A percentile compares a stretch with the other conserved stretches of the same genome.
Evolutionary conservation across 495 filamentous ascomycete genomes (phyloP).

Genomic region (Glarea lozoyensis): DNA sequence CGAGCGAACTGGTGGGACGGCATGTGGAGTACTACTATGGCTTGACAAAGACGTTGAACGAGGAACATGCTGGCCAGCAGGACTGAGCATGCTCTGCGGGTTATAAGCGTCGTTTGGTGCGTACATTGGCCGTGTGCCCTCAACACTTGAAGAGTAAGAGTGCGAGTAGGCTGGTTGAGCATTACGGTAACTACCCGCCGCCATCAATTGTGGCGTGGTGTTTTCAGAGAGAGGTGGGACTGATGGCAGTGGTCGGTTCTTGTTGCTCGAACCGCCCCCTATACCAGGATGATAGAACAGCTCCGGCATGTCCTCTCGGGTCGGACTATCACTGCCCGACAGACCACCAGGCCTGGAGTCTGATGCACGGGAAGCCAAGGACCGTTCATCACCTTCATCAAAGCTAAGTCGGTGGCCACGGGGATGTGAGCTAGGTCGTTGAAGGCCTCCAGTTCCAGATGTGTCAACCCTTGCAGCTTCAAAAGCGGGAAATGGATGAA

Average conservation of each 20-base stretch:
- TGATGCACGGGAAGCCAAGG: slow-evolving; percentile 26
- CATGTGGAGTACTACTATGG: slow-evolving; percentile 70
- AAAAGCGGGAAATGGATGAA: slow-evolving; percentile 54
- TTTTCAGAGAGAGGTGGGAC: slow-evolving; percentile 50
- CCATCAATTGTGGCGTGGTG: slow-evolving; percentile 40
- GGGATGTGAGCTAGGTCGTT: slow-evolving; percentile 45
- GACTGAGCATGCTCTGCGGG: slow-evolving; percentile 30
- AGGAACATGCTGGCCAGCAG: slow-evolving; percentile 49
- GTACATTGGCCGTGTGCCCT: slow-evolving; percentile 26
- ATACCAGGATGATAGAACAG: slow-evolving; percentile 91
- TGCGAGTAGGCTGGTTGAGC: slow-evolving; percentile 23
- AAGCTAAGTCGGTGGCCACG: slow-evolving; percentile 72
- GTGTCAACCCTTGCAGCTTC: slow-evolving; percentile 46
- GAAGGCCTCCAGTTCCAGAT: slow-evolving; percentile 75
- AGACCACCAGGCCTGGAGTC: slow-evolving; percentile 20
- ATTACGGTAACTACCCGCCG: slow-evolving; percentile 46
- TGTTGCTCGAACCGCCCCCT: slow-evolving; percentile 16
- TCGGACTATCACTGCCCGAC: slow-evolving; percentile 41
- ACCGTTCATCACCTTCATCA: slow-evolving; percentile 81
- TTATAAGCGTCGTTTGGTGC: slow-evolving; percentile 34
- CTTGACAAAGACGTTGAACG: slow-evolving; percentile 79
- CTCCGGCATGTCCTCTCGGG: slow-evolving; percentile 66
- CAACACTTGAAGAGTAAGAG: slow-evolving; percentile 16
- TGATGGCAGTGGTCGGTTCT: slow-evolving; percentile 66
- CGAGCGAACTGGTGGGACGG: slow-evolving; percentile 75